Percentiles rank a stretch among this genome's conserved stretches.
Conservation (phyloP, 1,284 basidiomycete genomes). For the Puccinia hordei region DNA sequence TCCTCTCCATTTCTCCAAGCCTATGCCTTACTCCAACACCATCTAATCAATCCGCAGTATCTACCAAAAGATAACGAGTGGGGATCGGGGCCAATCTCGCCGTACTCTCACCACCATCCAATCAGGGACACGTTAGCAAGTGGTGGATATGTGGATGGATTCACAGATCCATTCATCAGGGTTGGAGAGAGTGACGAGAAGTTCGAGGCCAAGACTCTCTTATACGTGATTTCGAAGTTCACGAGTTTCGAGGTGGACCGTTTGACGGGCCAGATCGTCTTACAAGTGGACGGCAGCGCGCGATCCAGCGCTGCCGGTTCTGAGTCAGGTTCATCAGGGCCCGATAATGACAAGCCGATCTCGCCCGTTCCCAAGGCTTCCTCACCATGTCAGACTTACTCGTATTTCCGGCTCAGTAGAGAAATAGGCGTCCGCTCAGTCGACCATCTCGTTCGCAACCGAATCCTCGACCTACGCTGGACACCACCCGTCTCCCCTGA, state of each 20-base stretch:
- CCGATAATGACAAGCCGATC: background rate
- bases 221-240: conserved; percentile 6
- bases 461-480: conserved; percentile 27
- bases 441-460: conserved; percentile 15
- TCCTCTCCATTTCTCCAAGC: conserved; percentile 40
- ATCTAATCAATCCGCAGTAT: conserved; percentile 19
- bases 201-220: background rate
- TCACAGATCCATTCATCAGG: no score
- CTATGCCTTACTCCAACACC: conserved; percentile 39
- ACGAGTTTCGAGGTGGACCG: conserved; percentile 1
- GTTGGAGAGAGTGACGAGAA: background rate
- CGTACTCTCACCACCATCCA: background rate
- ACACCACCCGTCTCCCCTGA: conserved; percentile 9
- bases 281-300: no score
- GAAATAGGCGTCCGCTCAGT: conserved; percentile 15
- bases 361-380: background rate
- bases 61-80: background rate
- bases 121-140: background rate
- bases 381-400: background rate
- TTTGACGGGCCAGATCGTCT: background rate
- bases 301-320: no score
- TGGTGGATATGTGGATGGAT: background rate
- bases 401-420: conserved; percentile 19
- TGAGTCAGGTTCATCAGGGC: background rate
- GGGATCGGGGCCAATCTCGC: background rate